Conservation (phyloP, 345 rosid genomes). For the Erodium maritimum region DNA sequence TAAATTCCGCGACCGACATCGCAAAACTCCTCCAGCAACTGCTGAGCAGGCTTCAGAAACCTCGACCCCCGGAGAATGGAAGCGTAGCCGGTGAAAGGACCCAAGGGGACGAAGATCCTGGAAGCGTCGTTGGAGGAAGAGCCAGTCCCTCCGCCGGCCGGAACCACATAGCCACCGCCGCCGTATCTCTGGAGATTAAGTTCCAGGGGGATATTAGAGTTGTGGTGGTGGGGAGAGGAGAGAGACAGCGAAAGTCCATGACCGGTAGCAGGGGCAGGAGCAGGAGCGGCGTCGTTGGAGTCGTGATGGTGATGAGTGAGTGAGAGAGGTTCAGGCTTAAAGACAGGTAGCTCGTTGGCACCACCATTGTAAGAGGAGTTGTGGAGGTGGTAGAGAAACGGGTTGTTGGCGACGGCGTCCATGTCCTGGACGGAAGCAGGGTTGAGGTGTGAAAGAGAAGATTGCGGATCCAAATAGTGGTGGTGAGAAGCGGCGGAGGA, state of each 20-base stretch:
- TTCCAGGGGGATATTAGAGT: conserved; percentile 42
- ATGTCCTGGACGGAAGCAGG: conserved; percentile 36
- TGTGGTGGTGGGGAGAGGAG: conserved; percentile 37
- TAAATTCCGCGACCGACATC: conserved; percentile 50
- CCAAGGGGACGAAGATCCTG: conserved; percentile 48
- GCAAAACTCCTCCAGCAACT: conserved; percentile 65
- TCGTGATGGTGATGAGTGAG: conserved; percentile 11
- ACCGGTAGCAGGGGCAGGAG: conserved; percentile 11
- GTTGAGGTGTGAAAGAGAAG: conserved; percentile 26
- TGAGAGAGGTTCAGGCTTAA: conserved; percentile 40
- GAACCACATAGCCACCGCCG: conserved; percentile 23
- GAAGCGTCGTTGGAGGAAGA: conserved; percentile 34
- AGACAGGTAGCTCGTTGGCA: conserved; percentile 29
- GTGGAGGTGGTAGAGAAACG: conserved; percentile 33
- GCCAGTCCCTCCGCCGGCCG: conserved; percentile 12
- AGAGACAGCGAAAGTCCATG: conserved; percentile 53
- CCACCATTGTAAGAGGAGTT: conserved; percentile 20
- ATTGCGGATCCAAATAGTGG: conserved; percentile 39
- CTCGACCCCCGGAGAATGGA: conserved; percentile 71
- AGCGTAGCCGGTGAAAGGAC: conserved; percentile 75
- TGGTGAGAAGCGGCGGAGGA: conserved; percentile 17
- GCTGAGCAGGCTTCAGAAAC: conserved; percentile 81
- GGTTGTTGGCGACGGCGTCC: conserved; percentile 11
- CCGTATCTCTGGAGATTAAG: conserved; percentile 35
- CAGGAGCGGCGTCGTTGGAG: neutral